phyloP scores from a whole-genome alignment of 257 asterid genomes.

The Fraxinus americana region DNA sequence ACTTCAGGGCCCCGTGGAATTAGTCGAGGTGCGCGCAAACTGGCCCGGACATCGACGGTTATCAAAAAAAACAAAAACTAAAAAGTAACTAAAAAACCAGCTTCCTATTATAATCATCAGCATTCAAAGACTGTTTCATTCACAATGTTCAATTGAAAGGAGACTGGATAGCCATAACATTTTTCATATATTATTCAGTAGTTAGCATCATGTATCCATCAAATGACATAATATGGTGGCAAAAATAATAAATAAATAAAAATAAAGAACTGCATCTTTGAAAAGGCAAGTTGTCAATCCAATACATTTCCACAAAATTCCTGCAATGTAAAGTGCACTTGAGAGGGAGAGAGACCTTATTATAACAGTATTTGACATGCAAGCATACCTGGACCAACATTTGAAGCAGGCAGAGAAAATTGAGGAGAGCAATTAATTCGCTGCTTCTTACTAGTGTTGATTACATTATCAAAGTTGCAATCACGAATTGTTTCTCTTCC shows the following conservation, averaged over 20 bases:
- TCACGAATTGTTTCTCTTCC: conserved; percentile 1
- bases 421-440: conserved; percentile 20
- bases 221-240: neutral
- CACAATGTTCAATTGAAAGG: neutral
- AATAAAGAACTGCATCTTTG: neutral
- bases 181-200: neutral
- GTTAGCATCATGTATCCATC: neutral
- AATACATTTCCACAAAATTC: neutral
- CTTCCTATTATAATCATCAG: neutral
- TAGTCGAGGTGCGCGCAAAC: too few species aligned
- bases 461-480: conserved; percentile 6
- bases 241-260: neutral
- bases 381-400: conserved; percentile 32
- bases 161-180: neutral
- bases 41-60: too few species aligned
- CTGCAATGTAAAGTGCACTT: neutral
- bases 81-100: neutral
- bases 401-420: conserved; percentile 21
- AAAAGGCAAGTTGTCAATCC: neutral
- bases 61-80: neutral
- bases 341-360: neutral
- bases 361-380: neutral
- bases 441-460: conserved; percentile 22
- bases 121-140: neutral
- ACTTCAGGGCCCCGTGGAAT: too few species aligned